Conservation (phyloP, 352 stramenopile species). For the Globisporangium splendens region DNA sequence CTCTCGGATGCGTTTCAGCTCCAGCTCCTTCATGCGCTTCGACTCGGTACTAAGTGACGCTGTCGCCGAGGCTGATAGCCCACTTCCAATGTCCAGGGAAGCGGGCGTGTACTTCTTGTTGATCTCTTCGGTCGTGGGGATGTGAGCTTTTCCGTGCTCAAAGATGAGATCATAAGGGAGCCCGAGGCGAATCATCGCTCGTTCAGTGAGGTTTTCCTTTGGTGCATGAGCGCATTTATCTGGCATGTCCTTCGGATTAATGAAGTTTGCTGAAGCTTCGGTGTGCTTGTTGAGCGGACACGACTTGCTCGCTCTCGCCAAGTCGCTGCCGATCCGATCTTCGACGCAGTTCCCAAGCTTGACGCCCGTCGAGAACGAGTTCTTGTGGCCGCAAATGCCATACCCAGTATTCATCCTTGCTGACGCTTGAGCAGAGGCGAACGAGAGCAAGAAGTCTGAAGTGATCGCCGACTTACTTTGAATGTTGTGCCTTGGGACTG, state of each 20-base stretch:
- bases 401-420: slow-evolving; percentile 47
- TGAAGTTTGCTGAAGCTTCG: slow-evolving; percentile 51
- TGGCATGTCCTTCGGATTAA: slow-evolving; percentile 47
- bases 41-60: slow-evolving; percentile 29
- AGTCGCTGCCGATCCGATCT: slow-evolving; percentile 55
- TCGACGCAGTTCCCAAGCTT: slow-evolving; percentile 86
- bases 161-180: slow-evolving; percentile 75
- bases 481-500: too few species aligned
- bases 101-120: slow-evolving; percentile 49
- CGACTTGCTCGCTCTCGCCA: slow-evolving; percentile 33
- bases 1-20: slow-evolving; percentile 39
- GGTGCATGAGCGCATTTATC: slow-evolving; percentile 50
- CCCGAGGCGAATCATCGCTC: slow-evolving; percentile 47
- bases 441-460: not conserved
- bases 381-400: slow-evolving; percentile 82
- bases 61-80: slow-evolving; percentile 16
- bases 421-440: not conserved
- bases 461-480: too few species aligned
- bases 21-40: slow-evolving; percentile 27
- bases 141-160: slow-evolving; percentile 52
- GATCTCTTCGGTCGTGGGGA: slow-evolving; percentile 39
- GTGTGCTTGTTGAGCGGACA: slow-evolving; percentile 42
- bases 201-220: slow-evolving; percentile 44
- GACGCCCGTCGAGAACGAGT: slow-evolving; percentile 66
- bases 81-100: slow-evolving; percentile 47